These are phyloP conservation scores for Geranium rotundifolium DNA, from an alignment of 345 rosid species.

Conservation along the genomic window DNA sequence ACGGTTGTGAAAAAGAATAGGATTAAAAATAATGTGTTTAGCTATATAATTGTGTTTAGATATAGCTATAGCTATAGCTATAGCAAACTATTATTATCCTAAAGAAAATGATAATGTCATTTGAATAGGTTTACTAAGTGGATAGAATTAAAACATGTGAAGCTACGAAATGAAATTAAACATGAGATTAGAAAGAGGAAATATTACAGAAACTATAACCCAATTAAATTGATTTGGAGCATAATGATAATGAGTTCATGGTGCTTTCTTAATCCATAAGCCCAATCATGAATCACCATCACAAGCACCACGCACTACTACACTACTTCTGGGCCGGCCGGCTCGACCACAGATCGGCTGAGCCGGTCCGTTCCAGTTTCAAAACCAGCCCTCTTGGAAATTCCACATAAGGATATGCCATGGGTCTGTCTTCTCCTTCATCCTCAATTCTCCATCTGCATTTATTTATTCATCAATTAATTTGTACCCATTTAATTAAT, in stretches of 20 bases:
- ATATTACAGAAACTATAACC: slow-evolving; percentile 10
- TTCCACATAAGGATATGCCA: slow-evolving; percentile 45
- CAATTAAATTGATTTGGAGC: not conserved
- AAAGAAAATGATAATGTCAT: too few relatives aligned
- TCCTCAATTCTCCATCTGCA: slow-evolving; percentile 31
- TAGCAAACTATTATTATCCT: too few relatives aligned
- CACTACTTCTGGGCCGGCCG: too few relatives aligned
- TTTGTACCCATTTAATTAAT: too few relatives aligned
- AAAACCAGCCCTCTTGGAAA: slow-evolving; percentile 29
- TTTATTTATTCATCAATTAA: not conserved
- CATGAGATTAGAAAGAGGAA: not conserved
- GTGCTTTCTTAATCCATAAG: not conserved
- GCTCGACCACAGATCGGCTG: too few relatives aligned
- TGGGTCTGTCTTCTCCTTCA: slow-evolving; percentile 21
- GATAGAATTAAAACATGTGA: too few relatives aligned
- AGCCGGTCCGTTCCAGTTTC: slow-evolving; percentile 14
- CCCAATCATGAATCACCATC: not conserved
- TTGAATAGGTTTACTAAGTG: too few relatives aligned
- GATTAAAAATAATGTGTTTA: too few relatives aligned
- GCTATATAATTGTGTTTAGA: too few relatives aligned
- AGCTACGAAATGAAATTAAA: not conserved
- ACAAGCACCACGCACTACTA: too few relatives aligned
- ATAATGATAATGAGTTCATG: not conserved
- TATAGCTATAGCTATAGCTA: too few relatives aligned
- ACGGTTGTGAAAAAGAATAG: too few relatives aligned